A percentile compares a stretch with the other conserved stretches of the same genome.
Evolutionary conservation across 169 alveolate genomes (phyloP).

Genomic region (Eimeria necatrix): DNA sequence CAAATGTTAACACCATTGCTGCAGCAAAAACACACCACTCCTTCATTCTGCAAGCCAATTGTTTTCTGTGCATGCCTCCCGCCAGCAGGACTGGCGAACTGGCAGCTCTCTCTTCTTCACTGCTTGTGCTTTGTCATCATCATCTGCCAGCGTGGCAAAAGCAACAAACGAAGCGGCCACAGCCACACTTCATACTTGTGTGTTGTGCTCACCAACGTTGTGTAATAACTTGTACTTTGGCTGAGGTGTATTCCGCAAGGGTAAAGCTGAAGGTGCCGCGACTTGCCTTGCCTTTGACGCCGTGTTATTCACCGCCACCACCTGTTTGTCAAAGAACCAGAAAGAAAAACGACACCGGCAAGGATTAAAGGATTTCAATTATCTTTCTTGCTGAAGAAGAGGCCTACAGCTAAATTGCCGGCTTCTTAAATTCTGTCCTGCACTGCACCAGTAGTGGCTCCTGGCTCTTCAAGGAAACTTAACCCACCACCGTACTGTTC

Average conservation of each 20-base stretch:
- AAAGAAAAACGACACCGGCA: neutral
- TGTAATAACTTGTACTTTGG: conserved; percentile 25
- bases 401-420: neutral
- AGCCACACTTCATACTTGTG: neutral
- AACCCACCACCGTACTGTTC: neutral
- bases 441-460: too few species aligned
- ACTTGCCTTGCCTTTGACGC: neutral
- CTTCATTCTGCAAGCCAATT: too few species aligned
- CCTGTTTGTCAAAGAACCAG: conserved; percentile 40
- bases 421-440: neutral
- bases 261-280: neutral
- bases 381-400: neutral
- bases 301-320: neutral
- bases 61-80: too few species aligned
- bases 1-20: conserved; percentile 64
- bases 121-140: neutral
- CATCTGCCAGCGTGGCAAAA: neutral
- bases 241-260: neutral
- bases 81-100: neutral
- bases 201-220: conserved; percentile 42
- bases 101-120: neutral
- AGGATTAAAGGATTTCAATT: too few species aligned
- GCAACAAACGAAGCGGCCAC: neutral
- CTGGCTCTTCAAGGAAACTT: neutral
- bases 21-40: conserved; percentile 23